phyloP scores from a whole-genome alignment of 768 basidiomycete species.

The Mycena albidolilacea region DNA sequence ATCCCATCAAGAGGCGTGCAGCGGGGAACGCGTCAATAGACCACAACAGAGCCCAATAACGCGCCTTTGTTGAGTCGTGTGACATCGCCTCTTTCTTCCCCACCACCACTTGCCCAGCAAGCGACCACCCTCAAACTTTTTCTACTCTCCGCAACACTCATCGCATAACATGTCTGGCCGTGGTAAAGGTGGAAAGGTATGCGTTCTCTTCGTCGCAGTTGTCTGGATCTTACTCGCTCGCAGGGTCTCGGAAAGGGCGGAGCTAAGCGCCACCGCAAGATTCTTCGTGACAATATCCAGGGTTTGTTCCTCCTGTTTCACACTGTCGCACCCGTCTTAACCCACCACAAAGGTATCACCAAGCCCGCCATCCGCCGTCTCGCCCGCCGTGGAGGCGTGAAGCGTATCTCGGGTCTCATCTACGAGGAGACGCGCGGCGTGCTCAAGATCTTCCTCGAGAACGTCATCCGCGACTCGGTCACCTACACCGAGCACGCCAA shows the following conservation, averaged over 20 bases:
- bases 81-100: slow-evolving; percentile 16
- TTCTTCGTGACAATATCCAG: slow-evolving; percentile 1
- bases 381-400: slow-evolving; percentile 97
- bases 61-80: slow-evolving; percentile 16
- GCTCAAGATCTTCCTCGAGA: slow-evolving; percentile 94
- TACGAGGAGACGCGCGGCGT: slow-evolving; percentile 85
- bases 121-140: slow-evolving; percentile 23
- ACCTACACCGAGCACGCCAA: slow-evolving; percentile 91
- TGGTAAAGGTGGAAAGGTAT: slow-evolving; percentile 93
- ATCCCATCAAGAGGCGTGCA: no score
- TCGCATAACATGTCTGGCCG: slow-evolving; percentile 87
- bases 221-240: not conserved
- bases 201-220: not conserved
- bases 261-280: slow-evolving; percentile 6
- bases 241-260: slow-evolving; percentile 3
- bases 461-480: slow-evolving; percentile 89
- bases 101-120: slow-evolving; percentile 11
- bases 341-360: slow-evolving; percentile 72
- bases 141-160: slow-evolving; percentile 29
- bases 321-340: not conserved
- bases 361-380: slow-evolving; percentile 91
- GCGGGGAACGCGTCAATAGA: not conserved
- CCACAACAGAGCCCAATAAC: not conserved
- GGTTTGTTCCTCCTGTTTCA: not conserved
- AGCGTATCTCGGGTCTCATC: slow-evolving; percentile 78